These are phyloP conservation scores for Lentinula raphanica DNA, from an alignment of 768 basidiomycete genomes.

Conservation along the genomic window DNA sequence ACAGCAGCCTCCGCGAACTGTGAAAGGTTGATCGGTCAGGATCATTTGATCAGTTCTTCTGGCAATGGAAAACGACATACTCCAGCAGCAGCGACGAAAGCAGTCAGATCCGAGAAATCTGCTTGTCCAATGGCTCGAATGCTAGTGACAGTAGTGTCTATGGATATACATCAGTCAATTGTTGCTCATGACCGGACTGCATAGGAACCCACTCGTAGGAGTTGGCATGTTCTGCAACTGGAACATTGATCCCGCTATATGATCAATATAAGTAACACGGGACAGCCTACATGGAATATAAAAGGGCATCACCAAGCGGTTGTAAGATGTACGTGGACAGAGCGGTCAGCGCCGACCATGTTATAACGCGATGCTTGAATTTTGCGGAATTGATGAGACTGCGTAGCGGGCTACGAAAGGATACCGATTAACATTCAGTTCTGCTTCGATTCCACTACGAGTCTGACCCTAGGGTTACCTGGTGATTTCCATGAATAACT, in stretches of 20 bases:
- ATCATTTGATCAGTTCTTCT: neutral
- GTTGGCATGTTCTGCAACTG: conserved; percentile 26
- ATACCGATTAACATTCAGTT: neutral
- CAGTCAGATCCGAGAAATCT: conserved; percentile 38
- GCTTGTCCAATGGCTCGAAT: conserved; percentile 39
- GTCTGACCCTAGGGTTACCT: conserved; percentile 42
- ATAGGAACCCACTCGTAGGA: conserved; percentile 17
- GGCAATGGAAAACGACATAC: conserved; percentile 25
- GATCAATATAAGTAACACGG: conserved; percentile 9
- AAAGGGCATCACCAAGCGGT: conserved; percentile 40
- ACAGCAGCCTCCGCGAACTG: conserved; percentile 41
- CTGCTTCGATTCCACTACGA: neutral
- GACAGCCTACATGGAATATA: conserved; percentile 11
- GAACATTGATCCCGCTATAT: conserved; percentile 38
- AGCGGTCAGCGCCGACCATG: conserved; percentile 47
- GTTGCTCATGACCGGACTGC: neutral
- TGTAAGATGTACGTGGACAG: conserved; percentile 45
- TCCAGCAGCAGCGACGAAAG: conserved; percentile 58
- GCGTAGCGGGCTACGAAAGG: conserved; percentile 33
- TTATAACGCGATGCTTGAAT: conserved; percentile 51
- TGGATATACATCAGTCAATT: neutral
- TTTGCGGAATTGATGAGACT: conserved; percentile 40
- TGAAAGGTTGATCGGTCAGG: neutral
- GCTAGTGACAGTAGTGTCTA: conserved; percentile 30
- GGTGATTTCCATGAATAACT: conserved; percentile 4